Evolutionary conservation across 1,284 basidiomycete genomes (phyloP).

Genomic region (Ceratobasidium sp.): DNA sequence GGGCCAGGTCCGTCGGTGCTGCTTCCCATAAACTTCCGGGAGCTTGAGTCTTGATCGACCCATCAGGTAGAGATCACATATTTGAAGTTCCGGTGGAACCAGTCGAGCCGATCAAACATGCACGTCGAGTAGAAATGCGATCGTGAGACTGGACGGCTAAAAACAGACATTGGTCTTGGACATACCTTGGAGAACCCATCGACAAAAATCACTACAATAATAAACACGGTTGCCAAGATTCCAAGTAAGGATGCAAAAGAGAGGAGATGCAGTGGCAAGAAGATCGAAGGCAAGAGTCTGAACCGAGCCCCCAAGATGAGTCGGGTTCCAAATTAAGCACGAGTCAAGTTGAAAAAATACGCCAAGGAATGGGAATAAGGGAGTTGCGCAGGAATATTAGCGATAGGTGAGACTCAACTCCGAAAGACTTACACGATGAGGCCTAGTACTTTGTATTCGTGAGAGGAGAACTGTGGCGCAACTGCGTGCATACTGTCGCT

Average conservation of each 20-base stretch:
- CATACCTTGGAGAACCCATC: conserved; percentile 78
- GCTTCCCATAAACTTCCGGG: conserved; percentile 85
- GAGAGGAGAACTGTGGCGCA: conserved; percentile 67
- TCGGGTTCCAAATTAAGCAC: neutral
- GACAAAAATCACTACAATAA: conserved; percentile 79
- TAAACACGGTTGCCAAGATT: conserved; percentile 75
- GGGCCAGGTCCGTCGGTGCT: conserved; percentile 70
- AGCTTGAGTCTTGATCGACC: conserved; percentile 52
- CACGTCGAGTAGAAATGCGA: neutral
- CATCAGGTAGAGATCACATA: neutral
- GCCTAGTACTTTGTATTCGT: conserved; percentile 77
- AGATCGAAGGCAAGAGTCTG: conserved; percentile 80
- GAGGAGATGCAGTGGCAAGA: conserved; percentile 80
- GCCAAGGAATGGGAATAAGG: neutral
- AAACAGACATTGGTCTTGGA: neutral
- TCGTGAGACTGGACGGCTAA: neutral
- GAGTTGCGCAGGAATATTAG: neutral
- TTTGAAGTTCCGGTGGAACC: neutral
- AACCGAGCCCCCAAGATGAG: neutral
- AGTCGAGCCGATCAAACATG: neutral
- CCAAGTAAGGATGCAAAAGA: conserved; percentile 86
- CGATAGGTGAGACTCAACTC: neutral
- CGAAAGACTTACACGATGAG: conserved; percentile 65
- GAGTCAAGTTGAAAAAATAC: neutral
- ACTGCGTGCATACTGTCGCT: conserved; percentile 82